A percentile compares a stretch with the other conserved stretches of the same genome.
Conservation (phyloP, 805 yeast species). For the Candida xyloterini region DNA sequence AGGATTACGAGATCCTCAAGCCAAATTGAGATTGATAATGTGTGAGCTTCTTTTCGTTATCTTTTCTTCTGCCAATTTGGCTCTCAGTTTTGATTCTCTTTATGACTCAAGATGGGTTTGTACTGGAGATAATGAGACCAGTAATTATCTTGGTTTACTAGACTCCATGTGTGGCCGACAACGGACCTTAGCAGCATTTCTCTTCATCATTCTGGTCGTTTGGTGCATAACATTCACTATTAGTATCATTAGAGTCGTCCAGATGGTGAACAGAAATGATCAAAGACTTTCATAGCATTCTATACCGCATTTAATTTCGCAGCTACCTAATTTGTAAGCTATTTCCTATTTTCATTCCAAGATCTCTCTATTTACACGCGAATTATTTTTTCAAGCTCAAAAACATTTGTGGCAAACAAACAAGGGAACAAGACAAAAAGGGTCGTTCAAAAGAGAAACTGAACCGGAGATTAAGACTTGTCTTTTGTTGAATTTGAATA, state of each 20-base stretch:
- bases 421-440: constrained; percentile 8
- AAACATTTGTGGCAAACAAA: constrained; percentile 16
- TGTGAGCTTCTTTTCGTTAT: constrained; percentile 85
- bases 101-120: constrained; percentile 85
- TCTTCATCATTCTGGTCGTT: constrained; percentile 67
- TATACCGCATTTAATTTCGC: constrained; percentile 9
- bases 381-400: constrained; percentile 7
- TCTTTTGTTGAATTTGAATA: background rate
- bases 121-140: constrained; percentile 14
- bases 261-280: constrained; percentile 42
- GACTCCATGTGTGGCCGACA: constrained; percentile 72
- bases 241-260: constrained; percentile 79
- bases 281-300: constrained; percentile 10
- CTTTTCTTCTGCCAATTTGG: constrained; percentile 81
- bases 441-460: background rate
- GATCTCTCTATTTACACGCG: constrained; percentile 8
- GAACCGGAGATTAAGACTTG: background rate
- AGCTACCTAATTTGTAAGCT: constrained; percentile 1
- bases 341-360: background rate
- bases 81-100: constrained; percentile 80
- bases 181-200: constrained; percentile 70
- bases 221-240: constrained; percentile 88
- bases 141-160: constrained; percentile 28
- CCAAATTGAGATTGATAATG: constrained; percentile 76
- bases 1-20: constrained; percentile 82